A percentile compares a stretch with the other conserved stretches of the same genome.
phyloP scores from a whole-genome alignment of 1,284 basidiomycete genomes.

The Apiotrichum mycotoxinovorans region DNA sequence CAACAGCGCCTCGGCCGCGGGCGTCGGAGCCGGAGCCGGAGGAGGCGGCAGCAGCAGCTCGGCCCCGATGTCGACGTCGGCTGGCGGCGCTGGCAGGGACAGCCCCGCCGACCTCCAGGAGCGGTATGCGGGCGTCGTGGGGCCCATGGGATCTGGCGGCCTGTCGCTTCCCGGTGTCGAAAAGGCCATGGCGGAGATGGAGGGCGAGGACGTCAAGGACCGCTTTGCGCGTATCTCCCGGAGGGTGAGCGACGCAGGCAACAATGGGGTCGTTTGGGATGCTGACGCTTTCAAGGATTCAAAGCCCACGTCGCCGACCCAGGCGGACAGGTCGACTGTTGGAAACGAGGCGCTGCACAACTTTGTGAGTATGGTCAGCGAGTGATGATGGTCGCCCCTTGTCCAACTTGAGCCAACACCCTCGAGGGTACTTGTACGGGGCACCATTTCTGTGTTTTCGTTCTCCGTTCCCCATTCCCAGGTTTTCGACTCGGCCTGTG shows the following conservation, averaged over 20 bases:
- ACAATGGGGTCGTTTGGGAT: background rate
- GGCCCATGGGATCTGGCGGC: constrained; percentile 77
- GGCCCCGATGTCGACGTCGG: background rate
- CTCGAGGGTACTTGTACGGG: too few species aligned
- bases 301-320: constrained; percentile 21
- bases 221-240: constrained; percentile 39
- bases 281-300: constrained; percentile 1
- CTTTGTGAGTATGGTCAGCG: constrained; percentile 36
- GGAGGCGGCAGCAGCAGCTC: too few species aligned
- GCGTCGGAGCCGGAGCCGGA: constrained; percentile 5
- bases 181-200: constrained; percentile 78
- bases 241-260: constrained; percentile 24
- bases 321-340: constrained; percentile 18
- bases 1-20: constrained; percentile 48
- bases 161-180: constrained; percentile 81
- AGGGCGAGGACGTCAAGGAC: constrained; percentile 53
- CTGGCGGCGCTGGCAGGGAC: background rate
- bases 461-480: too few species aligned
- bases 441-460: too few species aligned
- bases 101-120: background rate
- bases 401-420: too few species aligned
- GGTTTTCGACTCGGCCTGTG: too few species aligned
- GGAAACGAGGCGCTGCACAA: constrained; percentile 49
- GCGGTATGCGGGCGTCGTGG: constrained; percentile 63
- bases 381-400: too few species aligned